Evolutionary conservation across 768 basidiomycete species (phyloP), one percentile per base, ranked within the genome.

Genomic region (Gymnopilus junonius): DNA sequence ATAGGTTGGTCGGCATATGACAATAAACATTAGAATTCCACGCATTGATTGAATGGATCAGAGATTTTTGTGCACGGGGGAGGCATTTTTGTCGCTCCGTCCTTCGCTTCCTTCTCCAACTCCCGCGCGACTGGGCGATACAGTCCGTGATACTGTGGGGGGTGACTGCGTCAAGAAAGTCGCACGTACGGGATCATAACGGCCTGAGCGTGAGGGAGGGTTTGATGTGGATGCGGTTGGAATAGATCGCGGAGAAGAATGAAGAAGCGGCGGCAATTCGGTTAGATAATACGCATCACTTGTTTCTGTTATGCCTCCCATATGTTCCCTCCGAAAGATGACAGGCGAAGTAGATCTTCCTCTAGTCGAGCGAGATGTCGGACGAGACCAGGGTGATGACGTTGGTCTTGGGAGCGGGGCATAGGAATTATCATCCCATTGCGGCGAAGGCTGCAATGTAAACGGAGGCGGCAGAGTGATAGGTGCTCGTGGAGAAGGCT

Each of bases 391-490:
- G 45, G 76, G 67, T 12, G 75, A 73, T 14, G 80, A 74, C 17
- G 67, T 63, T 39, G 80, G 77, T 65, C 80, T 73, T 6, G 79
- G 77, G 63, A 71, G 67, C 8, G 80, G 71, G 25, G 71, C 61
- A 70, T 81, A 83, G 0, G 78, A 69, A 2, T 76, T 72, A 42
- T 75, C 77, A 59, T 88, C 85, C 89, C 90, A 91, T 55, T 85
- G 88, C 1, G 89, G 89, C 56, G 76, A 77, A 2, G 90, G 90
- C 70, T 91, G 87, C 3, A 92, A 76, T 10, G 87, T 84, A 69
- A 86, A 90, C 2, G 90, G 90, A 15, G 89, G 83, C 15, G 82
- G 80, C 59, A 83, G 73, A 59, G 70, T 67, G 56, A 70, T 63
- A 23, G 73, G 58, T 27, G 71, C 65, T 21, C 71, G 66, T 42